Percentiles rank a stretch among this genome's conserved stretches.
These are phyloP conservation scores for Sungouiozyma intestinalis DNA, from an alignment of 805 yeast genomes.

Conservation along the genomic window DNA sequence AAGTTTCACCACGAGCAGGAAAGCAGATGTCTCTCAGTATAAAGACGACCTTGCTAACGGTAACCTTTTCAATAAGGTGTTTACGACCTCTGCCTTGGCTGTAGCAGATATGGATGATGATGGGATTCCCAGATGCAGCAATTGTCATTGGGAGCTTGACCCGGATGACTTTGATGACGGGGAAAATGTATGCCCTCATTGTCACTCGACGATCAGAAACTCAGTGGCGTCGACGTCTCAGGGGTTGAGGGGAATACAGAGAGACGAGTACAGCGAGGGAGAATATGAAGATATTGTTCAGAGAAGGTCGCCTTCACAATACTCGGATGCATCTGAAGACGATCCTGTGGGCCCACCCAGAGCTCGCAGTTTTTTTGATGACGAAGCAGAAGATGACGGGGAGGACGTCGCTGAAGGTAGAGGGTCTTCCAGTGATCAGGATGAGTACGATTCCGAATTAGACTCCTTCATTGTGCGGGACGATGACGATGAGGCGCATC, in stretches of 20 bases:
- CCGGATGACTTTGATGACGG: constrained; percentile 26
- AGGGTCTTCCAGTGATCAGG: constrained; percentile 9
- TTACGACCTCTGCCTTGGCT: constrained; percentile 40
- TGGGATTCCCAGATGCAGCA: constrained; percentile 64
- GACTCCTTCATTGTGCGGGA: constrained; percentile 13
- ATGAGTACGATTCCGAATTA: constrained; percentile 12
- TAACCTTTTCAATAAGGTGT: constrained; percentile 39
- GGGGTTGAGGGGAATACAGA: constrained; percentile 1
- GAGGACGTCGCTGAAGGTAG: constrained; percentile 10
- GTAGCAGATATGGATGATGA: constrained; percentile 54
- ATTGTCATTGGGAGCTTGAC: constrained; percentile 69
- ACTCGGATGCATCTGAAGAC: constrained; percentile 6
- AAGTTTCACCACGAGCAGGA: constrained; percentile 11
- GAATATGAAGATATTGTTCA: constrained; percentile 11
- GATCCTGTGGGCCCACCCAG: constrained; percentile 3
- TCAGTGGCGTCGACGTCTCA: constrained; percentile 3
- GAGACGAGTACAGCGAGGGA: constrained; percentile 22
- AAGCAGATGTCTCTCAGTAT: constrained; percentile 8
- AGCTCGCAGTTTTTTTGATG: constrained; percentile 1
- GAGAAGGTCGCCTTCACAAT: constrained; percentile 5
- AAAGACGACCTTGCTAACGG: constrained; percentile 20
- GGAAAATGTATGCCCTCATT: constrained; percentile 56
- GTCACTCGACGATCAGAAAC: constrained; percentile 44
- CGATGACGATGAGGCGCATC: constrained; percentile 6
- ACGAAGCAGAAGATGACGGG: constrained; percentile 6